phyloP scores from a whole-genome alignment of 352 stramenopile species.

The Vaucheria bursata region DNA sequence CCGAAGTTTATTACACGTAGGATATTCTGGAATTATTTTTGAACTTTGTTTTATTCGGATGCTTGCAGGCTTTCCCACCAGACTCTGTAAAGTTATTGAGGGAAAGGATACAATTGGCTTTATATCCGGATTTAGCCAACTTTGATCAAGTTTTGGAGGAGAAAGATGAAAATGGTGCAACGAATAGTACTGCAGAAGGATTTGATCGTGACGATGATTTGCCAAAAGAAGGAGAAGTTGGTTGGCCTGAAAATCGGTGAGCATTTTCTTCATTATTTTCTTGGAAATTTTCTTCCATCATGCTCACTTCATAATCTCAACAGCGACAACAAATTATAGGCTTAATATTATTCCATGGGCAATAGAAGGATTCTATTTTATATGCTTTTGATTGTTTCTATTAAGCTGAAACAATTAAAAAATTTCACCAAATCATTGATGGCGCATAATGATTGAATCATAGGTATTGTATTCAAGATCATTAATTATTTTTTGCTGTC shows the following conservation, averaged over 20 bases:
- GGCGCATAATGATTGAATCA: too few relatives aligned
- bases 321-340: neutral
- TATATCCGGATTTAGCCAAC: neutral
- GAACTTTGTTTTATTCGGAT: too few relatives aligned
- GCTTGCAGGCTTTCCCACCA: neutral
- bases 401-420: too few relatives aligned
- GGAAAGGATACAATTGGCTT: neutral
- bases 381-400: too few relatives aligned
- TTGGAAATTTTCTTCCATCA: neutral
- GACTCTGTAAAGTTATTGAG: neutral
- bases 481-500: too few relatives aligned
- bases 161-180: neutral
- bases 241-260: neutral
- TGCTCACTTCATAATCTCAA: neutral
- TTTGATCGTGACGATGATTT: neutral
- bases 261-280: neutral
- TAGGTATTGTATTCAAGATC: too few relatives aligned
- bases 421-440: too few relatives aligned
- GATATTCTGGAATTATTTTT: too few relatives aligned
- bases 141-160: neutral
- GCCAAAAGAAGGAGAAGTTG: neutral
- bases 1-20: too few relatives aligned
- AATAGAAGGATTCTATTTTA: too few relatives aligned
- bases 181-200: too few relatives aligned
- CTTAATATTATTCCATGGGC: too few relatives aligned